phyloP scores from a whole-genome alignment of 129 eudicot species.

The Smallanthus sonchifolius region DNA sequence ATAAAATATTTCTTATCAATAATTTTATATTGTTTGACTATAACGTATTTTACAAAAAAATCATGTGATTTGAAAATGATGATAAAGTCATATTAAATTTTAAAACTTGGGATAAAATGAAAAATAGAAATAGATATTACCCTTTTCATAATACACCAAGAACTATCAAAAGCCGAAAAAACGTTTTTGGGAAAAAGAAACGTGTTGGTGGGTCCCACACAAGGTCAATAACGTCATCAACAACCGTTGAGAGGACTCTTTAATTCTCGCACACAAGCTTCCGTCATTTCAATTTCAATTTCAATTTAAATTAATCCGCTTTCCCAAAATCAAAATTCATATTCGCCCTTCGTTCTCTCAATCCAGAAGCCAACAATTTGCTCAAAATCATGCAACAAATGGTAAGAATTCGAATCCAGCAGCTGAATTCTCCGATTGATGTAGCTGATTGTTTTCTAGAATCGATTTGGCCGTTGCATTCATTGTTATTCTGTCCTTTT shows the following conservation, averaged over 20 bases:
- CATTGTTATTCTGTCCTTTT: not conserved
- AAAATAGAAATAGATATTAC: too few relatives aligned
- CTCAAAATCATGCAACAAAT: constrained; percentile 4
- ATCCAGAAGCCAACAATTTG: not conserved
- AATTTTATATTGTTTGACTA: too few relatives aligned
- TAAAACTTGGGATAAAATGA: too few relatives aligned
- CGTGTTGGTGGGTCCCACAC: not conserved
- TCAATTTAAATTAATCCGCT: not conserved
- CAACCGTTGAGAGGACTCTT: constrained; percentile 1
- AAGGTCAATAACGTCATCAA: not conserved
- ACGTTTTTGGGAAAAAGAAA: too few relatives aligned
- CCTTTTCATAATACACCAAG: too few relatives aligned
- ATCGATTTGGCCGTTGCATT: not conserved
- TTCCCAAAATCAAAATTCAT: not conserved
- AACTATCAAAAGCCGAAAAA: too few relatives aligned
- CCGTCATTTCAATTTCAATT: not conserved
- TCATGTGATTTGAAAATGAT: too few relatives aligned
- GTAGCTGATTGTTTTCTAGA: not conserved
- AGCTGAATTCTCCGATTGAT: not conserved
- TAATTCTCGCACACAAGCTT: not conserved
- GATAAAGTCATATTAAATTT: too few relatives aligned
- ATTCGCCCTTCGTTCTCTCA: not conserved
- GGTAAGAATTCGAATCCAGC: constrained; percentile 1
- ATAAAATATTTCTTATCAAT: too few relatives aligned
- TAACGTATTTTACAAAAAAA: too few relatives aligned